Base-by-base conservation (phyloP, 805 yeast genomes). In the Candida loeiensis region DNA sequence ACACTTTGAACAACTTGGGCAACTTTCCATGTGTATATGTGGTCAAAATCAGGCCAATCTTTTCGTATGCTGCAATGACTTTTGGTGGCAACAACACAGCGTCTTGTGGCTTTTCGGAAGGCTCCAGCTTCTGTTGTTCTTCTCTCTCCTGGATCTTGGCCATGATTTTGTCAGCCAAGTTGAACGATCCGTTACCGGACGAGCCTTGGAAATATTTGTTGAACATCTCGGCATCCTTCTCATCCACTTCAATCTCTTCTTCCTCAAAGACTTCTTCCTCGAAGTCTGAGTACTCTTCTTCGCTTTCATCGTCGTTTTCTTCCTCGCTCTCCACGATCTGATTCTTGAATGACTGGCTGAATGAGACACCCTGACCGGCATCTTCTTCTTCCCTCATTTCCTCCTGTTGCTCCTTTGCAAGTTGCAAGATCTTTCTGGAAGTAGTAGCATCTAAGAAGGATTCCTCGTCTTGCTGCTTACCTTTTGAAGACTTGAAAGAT, bases 11-110 rank as follows among this genome's bases (percentile, higher is more conserved):
- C 24, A 95, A 76, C 55, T 91, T 90, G n/a, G 99, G 99, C 39
- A 93, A 73, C 63, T 90, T 90, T 36, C 99, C 99, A 55, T 93
- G 95, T 28, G 90, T 84, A 79, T 95, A 93, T 4, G 95, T 80
- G 15, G 88, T 75, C 44, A 93, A 71, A 38, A 91, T 81, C 50
- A 80, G 81, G 6, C 98, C 98, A 34, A 93, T 91, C 56, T 87
- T 87, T 35, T 87, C 82, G 60, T 91, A 93, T 1, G 96, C 98
- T 48, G 85, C 89, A 54, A 93, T 89, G 41, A 93, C 98, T 60
- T 93, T 90, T 43, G 96, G 96, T 5, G 99, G 99, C 44, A 93
- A 73, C 51, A 85, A 73, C 3, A 91, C 96, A 38, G 82, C 87
- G 51, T 87, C 91, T 29, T 39, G 33, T 13, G 43, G 43, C 25